Evolutionary conservation across 2,329 filamentous ascomycete species (phyloP).

Genomic region (Talaromyces sp.): DNA sequence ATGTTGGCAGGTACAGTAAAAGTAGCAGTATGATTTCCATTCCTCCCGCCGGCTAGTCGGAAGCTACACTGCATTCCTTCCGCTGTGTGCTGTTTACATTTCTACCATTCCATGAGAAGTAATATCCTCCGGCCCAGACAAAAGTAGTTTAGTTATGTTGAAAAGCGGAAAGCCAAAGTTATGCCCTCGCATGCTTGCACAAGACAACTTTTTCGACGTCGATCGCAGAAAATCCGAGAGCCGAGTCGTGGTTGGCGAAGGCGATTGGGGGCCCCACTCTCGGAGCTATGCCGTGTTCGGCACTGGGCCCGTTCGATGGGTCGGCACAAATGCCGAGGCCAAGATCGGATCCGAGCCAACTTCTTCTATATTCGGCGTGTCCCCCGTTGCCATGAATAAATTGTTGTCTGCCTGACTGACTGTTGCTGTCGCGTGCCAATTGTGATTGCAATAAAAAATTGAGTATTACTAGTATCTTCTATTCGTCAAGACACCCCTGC

Average conservation of each 20-base stretch:
- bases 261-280: background rate
- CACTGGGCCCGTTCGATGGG: background rate
- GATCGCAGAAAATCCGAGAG: background rate
- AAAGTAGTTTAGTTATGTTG: too few species aligned
- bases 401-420: too few species aligned
- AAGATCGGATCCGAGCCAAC: background rate
- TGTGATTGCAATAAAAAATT: too few species aligned
- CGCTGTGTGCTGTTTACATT: background rate
- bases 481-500: background rate
- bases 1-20: background rate
- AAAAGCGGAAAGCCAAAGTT: background rate
- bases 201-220: background rate
- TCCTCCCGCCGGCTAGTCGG: background rate
- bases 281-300: background rate
- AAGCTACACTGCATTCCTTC: background rate
- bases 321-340: background rate
- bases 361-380: background rate
- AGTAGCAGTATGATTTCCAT: background rate
- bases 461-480: background rate
- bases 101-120: too few species aligned
- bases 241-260: background rate
- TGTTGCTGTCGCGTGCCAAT: background rate
- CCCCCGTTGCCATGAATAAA: background rate
- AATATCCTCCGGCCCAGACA: too few species aligned
- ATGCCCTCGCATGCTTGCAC: background rate